Conservation (phyloP, 805 yeast species). For the Spathaspora girioi region DNA sequence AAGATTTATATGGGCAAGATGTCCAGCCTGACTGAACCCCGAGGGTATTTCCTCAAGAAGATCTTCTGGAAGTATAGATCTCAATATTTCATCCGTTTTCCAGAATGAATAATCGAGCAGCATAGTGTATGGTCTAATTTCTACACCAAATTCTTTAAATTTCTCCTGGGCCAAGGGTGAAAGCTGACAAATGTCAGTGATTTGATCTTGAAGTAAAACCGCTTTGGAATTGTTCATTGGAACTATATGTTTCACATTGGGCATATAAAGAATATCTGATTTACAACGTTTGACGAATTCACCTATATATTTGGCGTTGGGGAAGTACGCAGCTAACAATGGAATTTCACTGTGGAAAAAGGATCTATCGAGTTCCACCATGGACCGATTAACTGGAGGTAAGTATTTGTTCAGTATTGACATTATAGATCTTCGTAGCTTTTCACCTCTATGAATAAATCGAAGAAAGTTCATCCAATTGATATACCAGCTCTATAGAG, state of each 20-base stretch:
- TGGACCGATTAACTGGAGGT: slow-evolving; percentile 69
- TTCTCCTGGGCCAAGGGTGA: slow-evolving; percentile 41
- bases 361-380: slow-evolving; percentile 63
- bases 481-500: neutral
- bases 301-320: slow-evolving; percentile 61
- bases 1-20: slow-evolving; percentile 88
- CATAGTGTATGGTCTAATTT: slow-evolving; percentile 51
- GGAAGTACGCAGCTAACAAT: slow-evolving; percentile 65
- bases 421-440: neutral
- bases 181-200: slow-evolving; percentile 27
- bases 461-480: neutral
- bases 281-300: slow-evolving; percentile 56
- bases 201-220: slow-evolving; percentile 53
- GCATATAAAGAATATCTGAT: slow-evolving; percentile 64
- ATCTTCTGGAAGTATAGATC: slow-evolving; percentile 71
- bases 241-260: slow-evolving; percentile 67
- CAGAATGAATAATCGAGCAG: slow-evolving; percentile 71
- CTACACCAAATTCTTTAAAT: slow-evolving; percentile 45
- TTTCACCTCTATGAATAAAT: neutral
- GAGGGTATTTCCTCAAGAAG: slow-evolving; percentile 73
- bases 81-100: slow-evolving; percentile 84
- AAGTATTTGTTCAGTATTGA: slow-evolving; percentile 16
- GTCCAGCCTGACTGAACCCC: slow-evolving; percentile 92
- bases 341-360: slow-evolving; percentile 57
- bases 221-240: slow-evolving; percentile 41